A percentile compares a stretch with the other conserved stretches of the same genome.
Conservation (phyloP, 441 rosid genomes). For the Gossypium aridum region DNA sequence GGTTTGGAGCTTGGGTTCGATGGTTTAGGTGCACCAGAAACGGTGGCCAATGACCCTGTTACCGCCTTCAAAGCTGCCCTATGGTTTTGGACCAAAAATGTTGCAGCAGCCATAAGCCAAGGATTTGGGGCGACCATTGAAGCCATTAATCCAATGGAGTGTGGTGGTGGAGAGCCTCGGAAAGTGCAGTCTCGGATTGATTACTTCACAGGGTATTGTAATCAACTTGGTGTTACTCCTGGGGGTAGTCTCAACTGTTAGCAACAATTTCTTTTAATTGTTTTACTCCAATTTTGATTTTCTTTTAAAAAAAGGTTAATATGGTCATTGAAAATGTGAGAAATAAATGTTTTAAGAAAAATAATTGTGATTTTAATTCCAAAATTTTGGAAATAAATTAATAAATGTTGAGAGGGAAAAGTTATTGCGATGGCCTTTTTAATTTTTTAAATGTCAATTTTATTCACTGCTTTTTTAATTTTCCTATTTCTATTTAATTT, state of each 20-base stretch:
- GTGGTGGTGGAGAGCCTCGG: constrained; percentile 36
- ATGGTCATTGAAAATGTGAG: neutral
- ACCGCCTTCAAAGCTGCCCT: constrained; percentile 50
- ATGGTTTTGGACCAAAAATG: constrained; percentile 60
- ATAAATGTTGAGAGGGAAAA: no score
- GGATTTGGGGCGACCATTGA: constrained; percentile 62
- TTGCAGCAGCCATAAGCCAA: constrained; percentile 37
- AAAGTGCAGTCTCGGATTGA: constrained; percentile 37
- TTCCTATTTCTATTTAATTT: neutral
- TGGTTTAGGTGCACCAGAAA: constrained; percentile 47
- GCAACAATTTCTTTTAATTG: neutral
- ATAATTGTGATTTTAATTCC: neutral
- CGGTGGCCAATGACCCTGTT: constrained; percentile 43
- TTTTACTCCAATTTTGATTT: neutral
- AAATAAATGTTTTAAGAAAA: neutral
- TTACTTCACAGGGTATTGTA: constrained; percentile 44
- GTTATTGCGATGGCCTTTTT: no score
- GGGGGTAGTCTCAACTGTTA: constrained; percentile 52
- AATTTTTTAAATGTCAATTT: no score
- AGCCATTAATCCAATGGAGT: constrained; percentile 57
- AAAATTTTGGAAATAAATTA: no score
- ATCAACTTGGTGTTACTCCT: constrained; percentile 45
- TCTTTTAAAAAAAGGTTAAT: neutral
- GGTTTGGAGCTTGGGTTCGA: constrained; percentile 40
- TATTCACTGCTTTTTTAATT: no score